Conservation (phyloP, 1,284 basidiomycete species). For the Sparassis latifolia region DNA sequence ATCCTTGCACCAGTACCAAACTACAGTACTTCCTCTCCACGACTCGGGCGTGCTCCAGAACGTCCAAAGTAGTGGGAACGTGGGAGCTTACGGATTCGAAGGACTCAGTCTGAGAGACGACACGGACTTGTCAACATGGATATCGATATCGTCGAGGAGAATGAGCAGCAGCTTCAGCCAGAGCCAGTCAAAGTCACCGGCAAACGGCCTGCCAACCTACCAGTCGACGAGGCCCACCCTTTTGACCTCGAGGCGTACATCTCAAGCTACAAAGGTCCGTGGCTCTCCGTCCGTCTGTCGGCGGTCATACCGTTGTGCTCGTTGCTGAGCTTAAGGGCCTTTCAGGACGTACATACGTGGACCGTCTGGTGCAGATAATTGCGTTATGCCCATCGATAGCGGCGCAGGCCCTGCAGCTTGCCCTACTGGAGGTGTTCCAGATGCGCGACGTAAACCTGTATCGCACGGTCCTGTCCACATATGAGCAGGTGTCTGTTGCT, state of each 20-base stretch:
- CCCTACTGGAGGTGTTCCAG: conserved; percentile 53
- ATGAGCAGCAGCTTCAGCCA: conserved; percentile 6
- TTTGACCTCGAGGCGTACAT: conserved; percentile 74
- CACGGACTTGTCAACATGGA: conserved; percentile 16
- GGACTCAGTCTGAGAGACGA: too few relatives aligned
- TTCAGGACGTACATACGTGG: conserved; percentile 61
- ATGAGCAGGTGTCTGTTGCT: conserved; percentile 42
- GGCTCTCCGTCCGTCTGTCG: conserved; percentile 6
- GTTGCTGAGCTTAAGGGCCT: neutral
- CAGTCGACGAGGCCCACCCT: conserved; percentile 68
- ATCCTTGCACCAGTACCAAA: too few relatives aligned
- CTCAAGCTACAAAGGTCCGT: conserved; percentile 51
- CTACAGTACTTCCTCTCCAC: too few relatives aligned
- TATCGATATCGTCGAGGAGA: conserved; percentile 22
- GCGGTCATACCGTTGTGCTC: neutral
- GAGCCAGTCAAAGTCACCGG: conserved; percentile 6
- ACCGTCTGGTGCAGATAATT: conserved; percentile 64
- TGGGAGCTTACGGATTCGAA: too few relatives aligned
- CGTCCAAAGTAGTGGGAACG: too few relatives aligned
- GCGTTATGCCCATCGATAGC: conserved; percentile 58
- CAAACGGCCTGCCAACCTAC: conserved; percentile 18
- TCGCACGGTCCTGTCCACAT: conserved; percentile 45
- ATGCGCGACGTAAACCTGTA: conserved; percentile 58
- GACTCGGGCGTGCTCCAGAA: too few relatives aligned
- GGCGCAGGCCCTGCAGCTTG: conserved; percentile 59